Conservation (phyloP, 1,139 yeast species). For the Pichia sp. region DNA sequence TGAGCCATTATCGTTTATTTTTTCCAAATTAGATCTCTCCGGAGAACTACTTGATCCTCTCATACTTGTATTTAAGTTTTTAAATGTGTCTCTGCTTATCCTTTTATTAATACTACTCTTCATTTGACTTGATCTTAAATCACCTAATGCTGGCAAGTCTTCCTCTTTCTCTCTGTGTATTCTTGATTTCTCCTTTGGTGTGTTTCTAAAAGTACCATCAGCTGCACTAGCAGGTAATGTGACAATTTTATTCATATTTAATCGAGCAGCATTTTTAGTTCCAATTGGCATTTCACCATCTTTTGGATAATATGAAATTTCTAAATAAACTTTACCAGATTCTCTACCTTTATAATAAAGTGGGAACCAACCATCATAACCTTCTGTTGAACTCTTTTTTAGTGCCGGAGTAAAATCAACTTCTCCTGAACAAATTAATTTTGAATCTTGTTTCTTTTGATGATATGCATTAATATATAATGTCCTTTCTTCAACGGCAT, state of each 20-base stretch:
- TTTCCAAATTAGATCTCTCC: background rate
- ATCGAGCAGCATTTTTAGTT: constrained; percentile 21
- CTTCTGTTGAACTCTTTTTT: constrained; percentile 58
- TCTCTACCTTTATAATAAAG: constrained; percentile 62
- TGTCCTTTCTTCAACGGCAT: constrained; percentile 55
- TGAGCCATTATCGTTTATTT: background rate
- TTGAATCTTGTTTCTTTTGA: constrained; percentile 81
- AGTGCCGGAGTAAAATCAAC: constrained; percentile 74
- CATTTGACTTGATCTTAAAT: background rate
- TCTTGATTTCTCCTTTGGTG: constrained; percentile 3
- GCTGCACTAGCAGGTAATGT: background rate
- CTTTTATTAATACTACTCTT: background rate
- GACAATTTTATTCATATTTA: constrained; percentile 2
- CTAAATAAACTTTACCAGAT: constrained; percentile 86
- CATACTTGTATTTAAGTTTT: background rate
- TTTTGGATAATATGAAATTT: constrained; percentile 83
- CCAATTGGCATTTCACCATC: constrained; percentile 36
- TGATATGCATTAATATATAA: constrained; percentile 75
- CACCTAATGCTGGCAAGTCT: constrained; percentile 11
- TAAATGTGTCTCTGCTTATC: background rate
- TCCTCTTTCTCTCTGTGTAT: constrained; percentile 1
- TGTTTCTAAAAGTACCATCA: constrained; percentile 4
- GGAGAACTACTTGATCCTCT: no score
- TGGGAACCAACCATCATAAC: constrained; percentile 83
- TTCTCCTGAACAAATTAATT: constrained; percentile 76